phyloP scores from a whole-genome alignment of 2,329 filamentous ascomycete genomes.

The Chaetomiaceae sp. region DNA sequence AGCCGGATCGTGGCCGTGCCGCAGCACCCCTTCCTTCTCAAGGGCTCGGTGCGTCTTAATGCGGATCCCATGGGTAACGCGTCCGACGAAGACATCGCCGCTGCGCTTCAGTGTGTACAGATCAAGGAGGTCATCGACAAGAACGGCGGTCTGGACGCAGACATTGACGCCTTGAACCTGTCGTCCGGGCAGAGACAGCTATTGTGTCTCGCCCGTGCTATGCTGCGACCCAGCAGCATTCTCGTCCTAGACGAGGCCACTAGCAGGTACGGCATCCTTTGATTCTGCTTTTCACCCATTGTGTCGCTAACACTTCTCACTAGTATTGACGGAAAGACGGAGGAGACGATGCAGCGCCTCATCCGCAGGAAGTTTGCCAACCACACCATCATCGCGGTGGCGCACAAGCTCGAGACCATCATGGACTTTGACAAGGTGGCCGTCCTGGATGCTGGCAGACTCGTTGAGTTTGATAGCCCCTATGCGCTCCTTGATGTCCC shows the following conservation, averaged over 20 bases:
- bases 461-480: constrained; percentile 25
- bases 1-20: constrained; percentile 38
- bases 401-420: constrained; percentile 37
- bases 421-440: constrained; percentile 45
- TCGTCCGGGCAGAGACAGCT: constrained; percentile 44
- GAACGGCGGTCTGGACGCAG: constrained; percentile 34
- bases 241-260: constrained; percentile 42
- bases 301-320: background rate
- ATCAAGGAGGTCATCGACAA: constrained; percentile 29
- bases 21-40: constrained; percentile 46
- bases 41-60: constrained; percentile 42
- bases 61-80: constrained; percentile 37
- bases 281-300: background rate
- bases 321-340: constrained; percentile 51
- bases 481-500: constrained; percentile 17
- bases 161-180: constrained; percentile 30
- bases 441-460: constrained; percentile 38
- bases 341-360: constrained; percentile 48
- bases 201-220: constrained; percentile 42
- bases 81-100: constrained; percentile 29
- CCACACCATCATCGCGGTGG: constrained; percentile 45
- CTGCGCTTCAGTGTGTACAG: constrained; percentile 20
- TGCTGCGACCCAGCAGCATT: constrained; percentile 37
- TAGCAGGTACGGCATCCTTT: constrained; percentile 26
- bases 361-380: constrained; percentile 46